Conservation (phyloP, 805 yeast genomes). For the Saccharomycopsis sp. region DNA sequence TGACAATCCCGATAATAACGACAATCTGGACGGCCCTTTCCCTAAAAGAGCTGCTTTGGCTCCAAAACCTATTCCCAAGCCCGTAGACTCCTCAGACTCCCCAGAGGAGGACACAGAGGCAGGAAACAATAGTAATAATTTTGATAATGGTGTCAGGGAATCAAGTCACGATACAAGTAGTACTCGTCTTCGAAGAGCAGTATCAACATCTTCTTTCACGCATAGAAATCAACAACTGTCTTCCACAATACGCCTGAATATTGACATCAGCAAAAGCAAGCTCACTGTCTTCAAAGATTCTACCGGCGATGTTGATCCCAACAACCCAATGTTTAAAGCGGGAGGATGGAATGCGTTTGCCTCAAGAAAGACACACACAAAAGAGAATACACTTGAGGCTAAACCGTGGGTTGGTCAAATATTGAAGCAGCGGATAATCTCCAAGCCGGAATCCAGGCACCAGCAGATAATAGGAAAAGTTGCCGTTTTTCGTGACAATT, state of each 20-base stretch:
- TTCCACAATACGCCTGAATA: too few species aligned
- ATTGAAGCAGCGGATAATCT: slow-evolving; percentile 34
- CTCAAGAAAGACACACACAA: slow-evolving; percentile 41
- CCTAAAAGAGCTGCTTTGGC: slow-evolving; percentile 17
- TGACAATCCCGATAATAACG: slow-evolving; percentile 16
- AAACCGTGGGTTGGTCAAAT: slow-evolving; percentile 60
- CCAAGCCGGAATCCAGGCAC: neutral
- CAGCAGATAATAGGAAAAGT: slow-evolving; percentile 6
- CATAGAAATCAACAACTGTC: neutral
- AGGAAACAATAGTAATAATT: neutral
- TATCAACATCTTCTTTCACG: neutral
- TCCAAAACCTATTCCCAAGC: slow-evolving; percentile 1
- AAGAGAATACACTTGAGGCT: slow-evolving; percentile 56
- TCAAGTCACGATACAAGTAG: neutral
- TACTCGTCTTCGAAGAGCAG: neutral
- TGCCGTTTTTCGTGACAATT: slow-evolving; percentile 13
- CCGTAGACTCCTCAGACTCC: neutral
- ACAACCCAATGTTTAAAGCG: slow-evolving; percentile 17
- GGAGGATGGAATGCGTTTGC: slow-evolving; percentile 45
- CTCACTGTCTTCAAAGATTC: slow-evolving; percentile 22
- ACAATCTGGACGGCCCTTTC: slow-evolving; percentile 21
- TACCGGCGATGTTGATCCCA: slow-evolving; percentile 16
- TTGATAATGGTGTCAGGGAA: neutral
- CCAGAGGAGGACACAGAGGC: slow-evolving; percentile 4
- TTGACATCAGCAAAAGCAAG: slow-evolving; percentile 12